Percentiles rank a stretch among this genome's conserved stretches.
phyloP scores from a whole-genome alignment of 805 yeast genomes.

The Kodamaea kakaduensis region DNA sequence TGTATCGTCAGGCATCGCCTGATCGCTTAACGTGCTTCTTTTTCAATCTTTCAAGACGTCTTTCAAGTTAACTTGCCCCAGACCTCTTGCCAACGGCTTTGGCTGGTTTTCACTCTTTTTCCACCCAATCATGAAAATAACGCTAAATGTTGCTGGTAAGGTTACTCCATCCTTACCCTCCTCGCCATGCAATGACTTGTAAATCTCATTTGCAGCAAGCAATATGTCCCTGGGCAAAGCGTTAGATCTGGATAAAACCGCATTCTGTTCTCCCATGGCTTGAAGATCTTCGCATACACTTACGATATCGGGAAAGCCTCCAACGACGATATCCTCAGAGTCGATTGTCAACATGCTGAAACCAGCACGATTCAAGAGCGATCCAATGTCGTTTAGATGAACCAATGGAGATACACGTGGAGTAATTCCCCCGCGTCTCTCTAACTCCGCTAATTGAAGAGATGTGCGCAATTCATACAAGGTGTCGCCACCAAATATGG shows the following conservation, averaged over 20 bases:
- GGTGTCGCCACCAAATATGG: constrained; percentile 81
- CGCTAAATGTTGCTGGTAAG: constrained; percentile 76
- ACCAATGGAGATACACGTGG: constrained; percentile 82
- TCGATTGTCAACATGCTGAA: constrained; percentile 80
- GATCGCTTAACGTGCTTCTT: too few relatives aligned
- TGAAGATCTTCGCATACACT: constrained; percentile 68
- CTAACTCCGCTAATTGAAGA: constrained; percentile 77
- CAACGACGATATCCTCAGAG: constrained; percentile 76
- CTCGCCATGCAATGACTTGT: constrained; percentile 67
- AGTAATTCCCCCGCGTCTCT: constrained; percentile 71
- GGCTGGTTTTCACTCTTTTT: constrained; percentile 68
- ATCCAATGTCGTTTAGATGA: constrained; percentile 71
- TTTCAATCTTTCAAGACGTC: constrained; percentile 37
- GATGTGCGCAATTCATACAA: constrained; percentile 78
- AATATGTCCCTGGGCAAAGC: constrained; percentile 53
- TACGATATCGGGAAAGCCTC: constrained; percentile 65
- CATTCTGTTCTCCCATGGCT: constrained; percentile 81
- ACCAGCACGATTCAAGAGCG: constrained; percentile 67
- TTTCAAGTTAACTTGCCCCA: constrained; percentile 64
- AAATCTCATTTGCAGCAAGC: constrained; percentile 74
- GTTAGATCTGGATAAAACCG: constrained; percentile 48
- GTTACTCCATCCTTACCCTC: constrained; percentile 42
- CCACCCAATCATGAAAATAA: constrained; percentile 88
- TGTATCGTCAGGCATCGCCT: too few relatives aligned
- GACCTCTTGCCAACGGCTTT: constrained; percentile 67